Conservation (phyloP, 2,329 filamentous ascomycete genomes). For the Fusarium cicatricum region DNA sequence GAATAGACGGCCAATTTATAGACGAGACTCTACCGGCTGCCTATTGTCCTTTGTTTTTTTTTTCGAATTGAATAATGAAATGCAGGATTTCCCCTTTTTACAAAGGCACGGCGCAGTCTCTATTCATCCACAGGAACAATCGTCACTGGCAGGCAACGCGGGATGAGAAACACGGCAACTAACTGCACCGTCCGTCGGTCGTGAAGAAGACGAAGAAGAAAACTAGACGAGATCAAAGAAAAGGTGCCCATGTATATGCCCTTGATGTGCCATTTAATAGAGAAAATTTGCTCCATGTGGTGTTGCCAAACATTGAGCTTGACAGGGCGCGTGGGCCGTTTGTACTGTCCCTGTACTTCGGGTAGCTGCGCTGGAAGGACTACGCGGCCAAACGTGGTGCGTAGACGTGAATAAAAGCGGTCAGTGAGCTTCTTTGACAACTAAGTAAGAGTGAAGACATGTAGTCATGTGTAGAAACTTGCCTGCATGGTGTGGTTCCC, state of each 20-base stretch:
- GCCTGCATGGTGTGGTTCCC: no score
- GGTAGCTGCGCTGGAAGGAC: conserved; percentile 21
- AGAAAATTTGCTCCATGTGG: conserved; percentile 1
- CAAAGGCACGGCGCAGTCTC: background rate
- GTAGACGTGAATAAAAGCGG: background rate
- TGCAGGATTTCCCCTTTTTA: background rate
- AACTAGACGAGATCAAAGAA: background rate
- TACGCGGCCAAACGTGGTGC: conserved; percentile 5
- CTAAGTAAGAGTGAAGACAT: background rate
- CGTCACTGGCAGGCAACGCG: conserved; percentile 8
- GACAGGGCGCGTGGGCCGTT: conserved; percentile 10
- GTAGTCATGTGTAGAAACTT: no score
- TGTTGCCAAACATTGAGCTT: conserved; percentile 3
- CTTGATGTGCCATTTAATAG: background rate
- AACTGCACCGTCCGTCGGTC: no score
- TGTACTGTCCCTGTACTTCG: conserved; percentile 6
- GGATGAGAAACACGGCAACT: background rate
- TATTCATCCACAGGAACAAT: conserved; percentile 10
- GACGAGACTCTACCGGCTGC: background rate
- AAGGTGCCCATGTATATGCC: background rate
- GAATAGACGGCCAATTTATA: background rate
- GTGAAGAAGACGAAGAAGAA: background rate
- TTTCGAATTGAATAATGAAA: background rate
- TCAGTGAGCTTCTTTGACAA: background rate
- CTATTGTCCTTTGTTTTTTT: background rate